Evolutionary conservation across 2,329 filamentous ascomycete species (phyloP).

Genomic region (Graphilbum fragrans): DNA sequence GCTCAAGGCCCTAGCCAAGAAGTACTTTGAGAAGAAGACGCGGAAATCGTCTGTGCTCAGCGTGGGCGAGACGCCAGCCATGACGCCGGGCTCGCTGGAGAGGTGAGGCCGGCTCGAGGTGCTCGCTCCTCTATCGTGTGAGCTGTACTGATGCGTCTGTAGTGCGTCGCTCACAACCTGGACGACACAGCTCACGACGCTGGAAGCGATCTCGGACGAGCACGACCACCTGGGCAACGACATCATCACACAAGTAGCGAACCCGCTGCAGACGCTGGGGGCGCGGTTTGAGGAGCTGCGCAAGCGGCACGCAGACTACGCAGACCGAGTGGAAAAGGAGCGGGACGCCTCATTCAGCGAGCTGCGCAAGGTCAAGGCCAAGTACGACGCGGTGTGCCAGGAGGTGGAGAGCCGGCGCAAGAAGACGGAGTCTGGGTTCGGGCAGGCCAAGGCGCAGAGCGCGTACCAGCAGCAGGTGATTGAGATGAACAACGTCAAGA

Average conservation of each 20-base stretch:
- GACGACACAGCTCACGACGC: slow-evolving; percentile 82
- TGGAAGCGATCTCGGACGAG: slow-evolving; percentile 79
- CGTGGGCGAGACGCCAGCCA: slow-evolving; percentile 75
- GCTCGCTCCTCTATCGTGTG: no score
- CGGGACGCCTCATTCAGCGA: slow-evolving; percentile 74
- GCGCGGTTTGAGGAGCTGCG: slow-evolving; percentile 79
- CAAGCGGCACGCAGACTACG: slow-evolving; percentile 82
- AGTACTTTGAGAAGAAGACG: slow-evolving; percentile 90
- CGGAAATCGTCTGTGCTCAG: slow-evolving; percentile 79
- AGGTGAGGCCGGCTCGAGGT: no score
- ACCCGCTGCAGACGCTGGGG: slow-evolving; percentile 67
- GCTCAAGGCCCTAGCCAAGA: slow-evolving; percentile 78
- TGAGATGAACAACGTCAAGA: slow-evolving; percentile 98
- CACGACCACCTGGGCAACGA: slow-evolving; percentile 77
- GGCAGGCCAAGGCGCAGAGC: slow-evolving; percentile 83
- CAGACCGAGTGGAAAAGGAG: slow-evolving; percentile 79
- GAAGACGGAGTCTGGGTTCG: slow-evolving; percentile 88
- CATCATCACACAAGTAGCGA: slow-evolving; percentile 68
- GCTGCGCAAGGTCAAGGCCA: slow-evolving; percentile 78
- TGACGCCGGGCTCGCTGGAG: slow-evolving; percentile 92
- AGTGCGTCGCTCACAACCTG: slow-evolving; percentile 94
- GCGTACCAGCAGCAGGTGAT: slow-evolving; percentile 84
- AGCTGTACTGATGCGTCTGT: background rate
- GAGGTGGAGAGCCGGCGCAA: slow-evolving; percentile 91
- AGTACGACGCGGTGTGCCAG: slow-evolving; percentile 87